Evolutionary conservation across 805 yeast genomes (phyloP).

Genomic region (Wickerhamomyces silvicola): DNA sequence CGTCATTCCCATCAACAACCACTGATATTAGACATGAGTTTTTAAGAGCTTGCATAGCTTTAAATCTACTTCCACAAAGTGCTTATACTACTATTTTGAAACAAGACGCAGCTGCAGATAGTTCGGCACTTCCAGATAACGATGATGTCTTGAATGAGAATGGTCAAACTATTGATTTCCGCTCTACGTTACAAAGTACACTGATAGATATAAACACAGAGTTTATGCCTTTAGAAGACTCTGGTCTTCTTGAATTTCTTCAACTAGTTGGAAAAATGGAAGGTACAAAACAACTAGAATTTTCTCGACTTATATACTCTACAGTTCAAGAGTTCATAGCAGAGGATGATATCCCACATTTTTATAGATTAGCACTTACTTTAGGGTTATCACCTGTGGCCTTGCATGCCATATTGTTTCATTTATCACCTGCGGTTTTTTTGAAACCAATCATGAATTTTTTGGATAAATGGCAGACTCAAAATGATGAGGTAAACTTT

Average conservation of each 20-base stretch:
- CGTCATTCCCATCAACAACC: conserved; percentile 41
- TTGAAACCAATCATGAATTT: conserved; percentile 41
- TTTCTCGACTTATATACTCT: conserved; percentile 30
- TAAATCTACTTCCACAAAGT: conserved; percentile 30
- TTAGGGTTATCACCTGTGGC: conserved; percentile 37
- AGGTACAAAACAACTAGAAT: conserved; percentile 38
- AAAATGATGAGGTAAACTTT: conserved; percentile 44
- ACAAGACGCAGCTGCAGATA: conserved; percentile 33
- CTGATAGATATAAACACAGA: conserved; percentile 39
- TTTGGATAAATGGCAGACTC: conserved; percentile 39
- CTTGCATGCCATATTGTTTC: conserved; percentile 38
- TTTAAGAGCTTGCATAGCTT: conserved; percentile 36
- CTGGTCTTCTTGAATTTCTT: conserved; percentile 47
- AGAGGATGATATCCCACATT: conserved; percentile 34
- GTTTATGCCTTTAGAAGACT: conserved; percentile 43
- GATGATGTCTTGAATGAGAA: conserved; percentile 29
- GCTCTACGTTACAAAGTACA: conserved; percentile 21
- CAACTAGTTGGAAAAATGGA: conserved; percentile 39
- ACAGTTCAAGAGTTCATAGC: conserved; percentile 31
- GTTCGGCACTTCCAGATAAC: conserved; percentile 23
- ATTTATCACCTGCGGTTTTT: conserved; percentile 36
- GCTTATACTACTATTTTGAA: conserved; percentile 29
- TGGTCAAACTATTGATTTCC: conserved; percentile 26
- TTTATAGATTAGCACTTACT: conserved; percentile 47
- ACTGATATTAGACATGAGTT: conserved; percentile 47